These are phyloP conservation scores for Pythium folliculosum DNA, from an alignment of 352 stramenopile species.

Conservation along the genomic window DNA sequence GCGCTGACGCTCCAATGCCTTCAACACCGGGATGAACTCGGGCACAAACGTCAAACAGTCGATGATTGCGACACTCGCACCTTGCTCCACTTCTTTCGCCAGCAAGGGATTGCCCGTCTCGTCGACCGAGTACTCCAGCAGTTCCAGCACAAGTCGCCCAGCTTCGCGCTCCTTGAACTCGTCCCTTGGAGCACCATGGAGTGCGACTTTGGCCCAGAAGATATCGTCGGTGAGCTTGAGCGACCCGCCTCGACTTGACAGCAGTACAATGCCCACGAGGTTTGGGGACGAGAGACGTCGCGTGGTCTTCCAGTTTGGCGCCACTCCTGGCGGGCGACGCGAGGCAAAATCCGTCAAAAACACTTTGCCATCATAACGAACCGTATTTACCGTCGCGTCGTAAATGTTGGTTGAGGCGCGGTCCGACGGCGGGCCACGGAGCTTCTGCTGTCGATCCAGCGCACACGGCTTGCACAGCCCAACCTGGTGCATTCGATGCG, in stretches of 20 bases:
- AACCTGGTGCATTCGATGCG: constrained; percentile 49
- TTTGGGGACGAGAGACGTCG: constrained; percentile 77
- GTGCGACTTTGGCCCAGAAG: constrained; percentile 75
- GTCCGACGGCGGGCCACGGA: constrained; percentile 53
- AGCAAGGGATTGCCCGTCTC: constrained; percentile 60
- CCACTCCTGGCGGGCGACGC: constrained; percentile 50
- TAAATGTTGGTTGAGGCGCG: constrained; percentile 85
- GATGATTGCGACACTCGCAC: constrained; percentile 73
- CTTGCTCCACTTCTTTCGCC: constrained; percentile 47
- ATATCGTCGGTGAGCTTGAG: constrained; percentile 55
- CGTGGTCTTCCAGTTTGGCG: constrained; percentile 83
- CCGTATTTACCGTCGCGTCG: constrained; percentile 44
- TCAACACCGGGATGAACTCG: constrained; percentile 86
- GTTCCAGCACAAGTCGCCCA: constrained; percentile 61
- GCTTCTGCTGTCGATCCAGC: constrained; percentile 43
- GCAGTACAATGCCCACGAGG: constrained; percentile 75
- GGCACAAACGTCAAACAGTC: constrained; percentile 88
- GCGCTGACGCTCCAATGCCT: constrained; percentile 73
- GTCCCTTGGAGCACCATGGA: constrained; percentile 66
- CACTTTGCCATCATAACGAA: constrained; percentile 68
- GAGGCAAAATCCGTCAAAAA: constrained; percentile 61
- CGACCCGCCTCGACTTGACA: constrained; percentile 50
- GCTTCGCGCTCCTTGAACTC: constrained; percentile 67
- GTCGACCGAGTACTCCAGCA: constrained; percentile 69
- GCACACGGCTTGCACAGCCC: constrained; percentile 70